Conservation (phyloP, 176 grass and related monocot genomes). For the Lolium perenne region DNA sequence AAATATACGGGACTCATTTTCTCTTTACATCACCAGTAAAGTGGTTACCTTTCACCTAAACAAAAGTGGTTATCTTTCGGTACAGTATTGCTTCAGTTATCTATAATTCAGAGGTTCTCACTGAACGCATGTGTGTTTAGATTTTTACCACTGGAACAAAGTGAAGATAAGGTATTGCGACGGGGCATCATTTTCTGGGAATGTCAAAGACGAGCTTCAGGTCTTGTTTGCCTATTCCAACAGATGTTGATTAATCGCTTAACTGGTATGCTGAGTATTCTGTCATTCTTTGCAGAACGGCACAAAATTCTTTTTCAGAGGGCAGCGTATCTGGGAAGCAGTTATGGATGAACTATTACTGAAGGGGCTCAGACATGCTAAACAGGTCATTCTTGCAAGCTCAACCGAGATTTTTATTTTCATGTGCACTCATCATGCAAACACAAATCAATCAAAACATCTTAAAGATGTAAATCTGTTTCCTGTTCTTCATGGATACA, state of each 20-base stretch:
- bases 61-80: not conserved
- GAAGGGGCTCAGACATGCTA: conserved; percentile 73
- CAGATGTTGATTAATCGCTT: not conserved
- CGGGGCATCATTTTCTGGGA: conserved; percentile 74
- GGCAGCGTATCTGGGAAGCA: conserved; percentile 76
- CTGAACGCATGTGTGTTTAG: conserved; percentile 27
- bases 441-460: not conserved
- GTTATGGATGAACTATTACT: conserved; percentile 71
- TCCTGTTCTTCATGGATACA: not conserved
- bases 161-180: conserved; percentile 84
- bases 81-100: not conserved
- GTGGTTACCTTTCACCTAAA: not conserved
- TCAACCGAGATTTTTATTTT: not conserved
- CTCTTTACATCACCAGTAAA: not conserved
- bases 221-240: conserved; percentile 31
- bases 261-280: not conserved
- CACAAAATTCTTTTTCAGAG: conserved; percentile 74
- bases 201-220: conserved; percentile 58
- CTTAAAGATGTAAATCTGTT: conserved; percentile 15
- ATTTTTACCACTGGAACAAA: conserved; percentile 87
- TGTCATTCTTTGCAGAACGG: conserved; percentile 49
- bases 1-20: not conserved
- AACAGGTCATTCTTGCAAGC: conserved; percentile 64
- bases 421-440: not conserved
- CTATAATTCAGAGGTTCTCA: not conserved